A percentile compares a stretch with the other conserved stretches of the same genome.
phyloP scores from a whole-genome alignment of 805 yeast genomes.

The Tetrapisispora pingtungensis region DNA sequence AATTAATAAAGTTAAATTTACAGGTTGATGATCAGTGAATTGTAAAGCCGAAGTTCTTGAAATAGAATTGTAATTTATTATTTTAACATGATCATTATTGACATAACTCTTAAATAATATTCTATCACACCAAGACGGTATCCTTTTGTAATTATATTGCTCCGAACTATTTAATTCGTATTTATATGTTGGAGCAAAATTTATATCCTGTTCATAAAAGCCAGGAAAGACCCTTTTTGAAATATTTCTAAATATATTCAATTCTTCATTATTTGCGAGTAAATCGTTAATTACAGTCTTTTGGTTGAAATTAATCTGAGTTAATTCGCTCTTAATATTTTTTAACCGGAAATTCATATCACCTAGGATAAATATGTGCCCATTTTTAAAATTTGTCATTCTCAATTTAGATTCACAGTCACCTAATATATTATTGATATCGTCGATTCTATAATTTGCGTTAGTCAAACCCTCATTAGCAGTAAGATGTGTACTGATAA shows the following conservation, averaged over 20 bases:
- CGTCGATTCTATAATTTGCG: slow-evolving; percentile 41
- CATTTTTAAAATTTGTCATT: slow-evolving; percentile 38
- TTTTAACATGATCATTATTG: slow-evolving; percentile 12
- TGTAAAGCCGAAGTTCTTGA: slow-evolving; percentile 29
- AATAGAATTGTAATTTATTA: slow-evolving; percentile 42
- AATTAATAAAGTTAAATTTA: slow-evolving; percentile 40
- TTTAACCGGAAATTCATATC: slow-evolving; percentile 66
- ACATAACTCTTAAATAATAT: slow-evolving; percentile 47
- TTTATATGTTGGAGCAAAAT: slow-evolving; percentile 77
- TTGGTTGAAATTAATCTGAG: not conserved
- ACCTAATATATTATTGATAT: slow-evolving; percentile 41
- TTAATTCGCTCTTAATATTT: slow-evolving; percentile 7
- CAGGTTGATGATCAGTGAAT: slow-evolving; percentile 78
- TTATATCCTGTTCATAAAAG: slow-evolving; percentile 54
- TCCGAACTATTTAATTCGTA: slow-evolving; percentile 35
- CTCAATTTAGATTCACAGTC: slow-evolving; percentile 33
- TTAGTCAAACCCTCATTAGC: slow-evolving; percentile 63
- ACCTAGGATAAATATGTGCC: slow-evolving; percentile 69
- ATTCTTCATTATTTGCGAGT: slow-evolving; percentile 31
- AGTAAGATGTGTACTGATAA: slow-evolving; percentile 61
- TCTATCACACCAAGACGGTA: slow-evolving; percentile 89
- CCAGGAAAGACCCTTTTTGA: slow-evolving; percentile 41
- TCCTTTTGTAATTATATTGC: slow-evolving; percentile 47
- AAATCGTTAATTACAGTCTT: slow-evolving; percentile 5
- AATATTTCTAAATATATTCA: slow-evolving; percentile 23